Conservation (phyloP, 768 basidiomycete species). For the Lyophyllum atratum region DNA sequence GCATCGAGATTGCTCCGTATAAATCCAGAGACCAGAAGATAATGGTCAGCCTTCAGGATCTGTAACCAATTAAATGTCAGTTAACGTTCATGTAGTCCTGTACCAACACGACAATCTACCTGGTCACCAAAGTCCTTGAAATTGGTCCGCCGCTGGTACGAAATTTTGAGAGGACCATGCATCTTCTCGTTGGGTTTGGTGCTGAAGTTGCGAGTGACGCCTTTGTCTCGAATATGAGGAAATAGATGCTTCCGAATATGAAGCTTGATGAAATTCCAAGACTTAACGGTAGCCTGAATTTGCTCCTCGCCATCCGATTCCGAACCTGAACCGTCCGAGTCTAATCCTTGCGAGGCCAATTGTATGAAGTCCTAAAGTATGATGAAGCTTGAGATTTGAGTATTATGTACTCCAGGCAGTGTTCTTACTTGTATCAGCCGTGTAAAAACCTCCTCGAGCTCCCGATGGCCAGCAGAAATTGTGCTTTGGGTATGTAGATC, state of each 20-base stretch:
- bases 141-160: neutral
- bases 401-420: no score
- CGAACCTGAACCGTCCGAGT: neutral
- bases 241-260: slow-evolving; percentile 33
- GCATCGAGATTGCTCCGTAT: slow-evolving; percentile 7
- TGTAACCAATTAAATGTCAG: neutral
- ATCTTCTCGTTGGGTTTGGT: slow-evolving; percentile 34
- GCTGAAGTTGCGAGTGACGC: slow-evolving; percentile 28
- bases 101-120: neutral
- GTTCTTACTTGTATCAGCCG: slow-evolving; percentile 20
- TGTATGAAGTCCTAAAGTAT: neutral
- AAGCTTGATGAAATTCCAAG: slow-evolving; percentile 37
- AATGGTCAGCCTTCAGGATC: slow-evolving; percentile 4
- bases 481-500: slow-evolving; percentile 8
- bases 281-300: slow-evolving; percentile 21
- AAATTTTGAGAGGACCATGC: neutral
- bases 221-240: slow-evolving; percentile 31
- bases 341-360: slow-evolving; percentile 18
- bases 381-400: no score
- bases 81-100: neutral
- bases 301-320: slow-evolving; percentile 18
- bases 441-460: slow-evolving; percentile 18
- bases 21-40: slow-evolving; percentile 1
- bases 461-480: slow-evolving; percentile 14
- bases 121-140: neutral